These are phyloP conservation scores for Adansonia grandidieri DNA, from an alignment of 441 rosid genomes.

Conservation along the genomic window DNA sequence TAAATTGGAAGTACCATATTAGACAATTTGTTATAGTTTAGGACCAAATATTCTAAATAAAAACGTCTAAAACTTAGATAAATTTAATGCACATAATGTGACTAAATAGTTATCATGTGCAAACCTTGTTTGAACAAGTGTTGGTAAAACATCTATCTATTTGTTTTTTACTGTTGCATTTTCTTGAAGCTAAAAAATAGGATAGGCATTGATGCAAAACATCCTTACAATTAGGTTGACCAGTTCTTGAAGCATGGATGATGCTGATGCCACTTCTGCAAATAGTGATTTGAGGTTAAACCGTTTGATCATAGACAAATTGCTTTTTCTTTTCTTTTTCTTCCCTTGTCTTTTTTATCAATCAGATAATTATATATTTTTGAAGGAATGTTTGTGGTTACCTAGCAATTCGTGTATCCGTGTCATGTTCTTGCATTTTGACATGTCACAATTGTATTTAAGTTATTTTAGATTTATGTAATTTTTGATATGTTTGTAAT, in stretches of 20 bases:
- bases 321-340: background rate
- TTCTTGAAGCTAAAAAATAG: conserved; percentile 10
- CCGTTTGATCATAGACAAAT: background rate
- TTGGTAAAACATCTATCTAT: background rate
- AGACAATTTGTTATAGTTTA: too few relatives aligned
- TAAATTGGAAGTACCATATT: too few relatives aligned
- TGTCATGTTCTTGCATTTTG: too few relatives aligned
- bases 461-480: too few relatives aligned
- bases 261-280: background rate
- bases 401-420: background rate
- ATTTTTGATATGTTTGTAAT: too few relatives aligned
- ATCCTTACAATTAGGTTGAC: background rate
- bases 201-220: background rate
- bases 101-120: too few relatives aligned
- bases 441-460: too few relatives aligned
- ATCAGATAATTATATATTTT: background rate
- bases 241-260: background rate
- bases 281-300: background rate
- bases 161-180: background rate
- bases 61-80: too few relatives aligned
- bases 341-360: background rate
- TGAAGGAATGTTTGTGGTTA: background rate
- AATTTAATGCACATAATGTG: too few relatives aligned
- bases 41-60: too few relatives aligned
- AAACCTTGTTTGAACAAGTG: background rate